These are phyloP conservation scores for Eucalyptus microcorys DNA, from an alignment of 345 rosid species.

Conservation along the genomic window DNA sequence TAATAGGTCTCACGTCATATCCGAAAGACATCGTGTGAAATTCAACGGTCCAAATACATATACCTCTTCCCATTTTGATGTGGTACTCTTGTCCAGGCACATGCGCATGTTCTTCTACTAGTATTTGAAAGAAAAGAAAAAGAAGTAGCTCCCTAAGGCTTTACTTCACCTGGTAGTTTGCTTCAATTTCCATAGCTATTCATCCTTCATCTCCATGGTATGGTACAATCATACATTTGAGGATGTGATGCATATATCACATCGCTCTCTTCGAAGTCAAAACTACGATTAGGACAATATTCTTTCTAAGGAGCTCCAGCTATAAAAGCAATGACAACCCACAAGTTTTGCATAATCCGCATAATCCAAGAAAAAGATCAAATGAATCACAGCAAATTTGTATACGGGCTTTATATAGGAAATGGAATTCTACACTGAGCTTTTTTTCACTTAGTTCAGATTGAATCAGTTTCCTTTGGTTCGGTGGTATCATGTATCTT, in stretches of 20 bases:
- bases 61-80: neutral
- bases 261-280: too few species aligned
- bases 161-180: neutral
- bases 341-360: too few species aligned
- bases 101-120: neutral
- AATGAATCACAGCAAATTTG: neutral
- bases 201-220: neutral
- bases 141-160: neutral
- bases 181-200: neutral
- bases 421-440: neutral
- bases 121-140: neutral
- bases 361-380: neutral
- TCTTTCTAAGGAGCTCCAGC: neutral
- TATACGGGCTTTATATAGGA: neutral
- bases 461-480: too few species aligned
- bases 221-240: too few species aligned
- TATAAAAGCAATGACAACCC: neutral
- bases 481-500: too few species aligned
- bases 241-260: too few species aligned
- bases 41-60: neutral
- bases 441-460: neutral
- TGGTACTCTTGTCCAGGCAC: neutral
- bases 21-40: neutral
- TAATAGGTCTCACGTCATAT: too few species aligned
- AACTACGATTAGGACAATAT: neutral